Conservation (phyloP, 2,329 filamentous ascomycete species). For the Colletotrichum euphorbiae region DNA sequence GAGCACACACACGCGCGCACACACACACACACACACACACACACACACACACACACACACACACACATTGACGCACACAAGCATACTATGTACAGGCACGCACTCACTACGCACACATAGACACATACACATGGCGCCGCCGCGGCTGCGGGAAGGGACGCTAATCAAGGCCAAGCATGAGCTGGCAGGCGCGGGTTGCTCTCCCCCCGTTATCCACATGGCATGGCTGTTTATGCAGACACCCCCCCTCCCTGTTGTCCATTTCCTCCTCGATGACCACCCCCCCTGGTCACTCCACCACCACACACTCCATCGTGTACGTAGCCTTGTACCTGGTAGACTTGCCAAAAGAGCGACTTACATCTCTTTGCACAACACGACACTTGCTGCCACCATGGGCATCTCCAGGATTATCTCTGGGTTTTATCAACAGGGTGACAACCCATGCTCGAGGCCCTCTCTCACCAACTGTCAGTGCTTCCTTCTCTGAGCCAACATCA, state of each 20-base stretch:
- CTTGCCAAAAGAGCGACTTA: conserved; percentile 25
- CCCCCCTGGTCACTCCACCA: background rate
- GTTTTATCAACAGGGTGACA: conserved; percentile 33
- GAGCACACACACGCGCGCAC: conserved; percentile 29
- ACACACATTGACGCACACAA: conserved; percentile 39
- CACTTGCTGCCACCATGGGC: conserved; percentile 9
- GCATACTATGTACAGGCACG: conserved; percentile 38
- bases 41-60: conserved; percentile 39
- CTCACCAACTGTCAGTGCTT: conserved; percentile 4
- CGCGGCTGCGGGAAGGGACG: conserved; percentile 35
- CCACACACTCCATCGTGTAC: conserved; percentile 10
- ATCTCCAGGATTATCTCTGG: conserved; percentile 5
- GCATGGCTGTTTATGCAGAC: conserved; percentile 5
- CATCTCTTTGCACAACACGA: conserved; percentile 25
- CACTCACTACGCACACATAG: conserved; percentile 42
- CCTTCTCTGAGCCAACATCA: conserved; percentile 13
- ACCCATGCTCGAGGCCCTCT: conserved; percentile 31
- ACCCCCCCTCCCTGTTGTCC: background rate
- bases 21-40: conserved; percentile 39
- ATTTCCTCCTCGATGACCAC: conserved; percentile 16
- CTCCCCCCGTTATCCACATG: conserved; percentile 39
- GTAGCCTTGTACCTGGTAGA: conserved; percentile 22
- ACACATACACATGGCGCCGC: conserved; percentile 39
- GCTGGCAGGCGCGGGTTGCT: conserved; percentile 34
- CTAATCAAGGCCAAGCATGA: conserved; percentile 31